These are phyloP conservation scores for Oemleria cerasiformis DNA, from an alignment of 306 rosid species.

Conservation along the genomic window DNA sequence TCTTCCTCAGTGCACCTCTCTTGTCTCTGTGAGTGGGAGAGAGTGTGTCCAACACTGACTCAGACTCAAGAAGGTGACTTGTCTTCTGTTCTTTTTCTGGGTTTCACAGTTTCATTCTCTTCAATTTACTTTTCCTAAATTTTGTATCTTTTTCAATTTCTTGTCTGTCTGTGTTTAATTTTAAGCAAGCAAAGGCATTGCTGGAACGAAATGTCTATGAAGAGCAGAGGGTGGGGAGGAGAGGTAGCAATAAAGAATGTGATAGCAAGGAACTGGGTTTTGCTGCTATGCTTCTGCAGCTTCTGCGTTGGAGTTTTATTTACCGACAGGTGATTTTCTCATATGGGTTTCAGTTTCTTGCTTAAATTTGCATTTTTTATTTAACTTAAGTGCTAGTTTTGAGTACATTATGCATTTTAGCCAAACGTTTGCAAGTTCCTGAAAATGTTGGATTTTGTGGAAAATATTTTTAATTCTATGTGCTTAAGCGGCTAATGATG, in stretches of 20 bases:
- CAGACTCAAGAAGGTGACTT: slow-evolving; percentile 21
- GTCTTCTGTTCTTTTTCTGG: slow-evolving; percentile 7
- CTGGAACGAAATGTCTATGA: slow-evolving; percentile 48
- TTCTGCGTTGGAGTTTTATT: slow-evolving; percentile 85
- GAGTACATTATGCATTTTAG: slow-evolving; percentile 13
- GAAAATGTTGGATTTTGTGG: slow-evolving; percentile 19
- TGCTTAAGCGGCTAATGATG: neutral
- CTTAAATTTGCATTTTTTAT: slow-evolving; percentile 23
- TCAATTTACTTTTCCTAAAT: neutral
- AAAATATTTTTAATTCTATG: neutral
- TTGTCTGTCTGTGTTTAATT: neutral
- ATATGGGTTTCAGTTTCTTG: slow-evolving; percentile 30
- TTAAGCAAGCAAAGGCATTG: slow-evolving; percentile 14
- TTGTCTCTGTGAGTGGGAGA: slow-evolving; percentile 18
- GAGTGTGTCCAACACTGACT: slow-evolving; percentile 8
- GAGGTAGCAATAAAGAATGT: slow-evolving; percentile 42
- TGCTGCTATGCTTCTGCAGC: slow-evolving; percentile 71
- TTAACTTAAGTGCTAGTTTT: slow-evolving; percentile 10
- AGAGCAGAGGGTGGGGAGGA: slow-evolving; percentile 53
- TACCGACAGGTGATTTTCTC: slow-evolving; percentile 58
- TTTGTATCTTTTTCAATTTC: neutral
- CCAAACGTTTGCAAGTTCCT: slow-evolving; percentile 5
- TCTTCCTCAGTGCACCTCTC: slow-evolving; percentile 26
- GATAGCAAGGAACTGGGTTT: slow-evolving; percentile 56
- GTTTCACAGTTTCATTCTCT: neutral